Percentiles rank a stretch among this genome's conserved stretches.
Conservation (phyloP, 805 yeast genomes). For the Yueomyces sinensis region DNA sequence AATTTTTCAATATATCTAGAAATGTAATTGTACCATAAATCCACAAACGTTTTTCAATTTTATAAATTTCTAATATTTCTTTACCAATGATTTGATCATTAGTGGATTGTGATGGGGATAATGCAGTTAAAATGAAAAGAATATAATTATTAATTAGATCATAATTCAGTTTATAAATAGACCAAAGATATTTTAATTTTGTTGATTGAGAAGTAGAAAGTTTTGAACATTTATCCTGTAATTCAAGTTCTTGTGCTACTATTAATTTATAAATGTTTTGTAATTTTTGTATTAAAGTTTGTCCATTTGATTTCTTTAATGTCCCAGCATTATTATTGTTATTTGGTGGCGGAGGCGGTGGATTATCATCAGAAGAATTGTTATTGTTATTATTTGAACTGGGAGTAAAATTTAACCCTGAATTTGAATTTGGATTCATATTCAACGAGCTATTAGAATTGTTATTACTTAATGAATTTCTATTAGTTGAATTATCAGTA, state of each 20-base stretch:
- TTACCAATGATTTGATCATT: slow-evolving; percentile 35
- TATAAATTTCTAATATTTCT: slow-evolving; percentile 62
- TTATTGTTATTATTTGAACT: slow-evolving; percentile 1
- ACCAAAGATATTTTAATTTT: slow-evolving; percentile 57
- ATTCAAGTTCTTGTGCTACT: slow-evolving; percentile 51
- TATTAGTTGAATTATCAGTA: neutral
- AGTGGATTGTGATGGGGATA: slow-evolving; percentile 53
- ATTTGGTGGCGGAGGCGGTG: slow-evolving; percentile 6
- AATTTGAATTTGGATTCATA: neutral
- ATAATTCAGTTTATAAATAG: slow-evolving; percentile 53
- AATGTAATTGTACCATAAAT: slow-evolving; percentile 78
- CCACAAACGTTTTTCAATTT: slow-evolving; percentile 73
- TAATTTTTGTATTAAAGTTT: slow-evolving; percentile 48
- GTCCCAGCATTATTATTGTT: slow-evolving; percentile 8
- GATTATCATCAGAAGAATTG: slow-evolving; percentile 4
- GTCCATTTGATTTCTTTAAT: slow-evolving; percentile 22
- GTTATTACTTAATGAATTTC: neutral
- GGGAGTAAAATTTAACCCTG: neutral
- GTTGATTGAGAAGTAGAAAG: slow-evolving; percentile 40
- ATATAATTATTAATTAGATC: slow-evolving; percentile 57
- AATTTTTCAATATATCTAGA: slow-evolving; percentile 62
- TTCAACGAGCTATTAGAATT: neutral
- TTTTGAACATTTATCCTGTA: slow-evolving; percentile 57
- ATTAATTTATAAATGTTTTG: slow-evolving; percentile 66
- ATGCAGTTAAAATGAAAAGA: slow-evolving; percentile 57